Base-by-base conservation (phyloP, 345 rosid species). In the Moringa oleifera region DNA sequence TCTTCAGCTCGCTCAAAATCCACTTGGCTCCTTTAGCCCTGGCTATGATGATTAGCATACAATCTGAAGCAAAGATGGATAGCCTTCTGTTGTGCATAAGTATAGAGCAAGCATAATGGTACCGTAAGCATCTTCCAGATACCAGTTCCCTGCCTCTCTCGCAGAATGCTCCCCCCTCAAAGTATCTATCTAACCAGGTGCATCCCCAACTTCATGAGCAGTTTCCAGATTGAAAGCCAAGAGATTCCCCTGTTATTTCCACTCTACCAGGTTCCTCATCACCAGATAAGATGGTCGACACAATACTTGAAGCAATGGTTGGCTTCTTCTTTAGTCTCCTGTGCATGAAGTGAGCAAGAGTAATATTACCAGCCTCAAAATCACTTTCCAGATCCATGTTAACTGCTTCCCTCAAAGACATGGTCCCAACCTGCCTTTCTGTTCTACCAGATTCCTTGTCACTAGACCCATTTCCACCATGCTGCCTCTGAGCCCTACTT, bases 281-380 rank as follows among this genome's bases (percentile, higher is more conserved):
- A 7, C 13, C 41, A 0, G n/a, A 7, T 16, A 55, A 18, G 7
- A 28, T 15, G 16, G 17, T 41, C 17, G 47, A 11, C 17, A 41
- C 12, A 41, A 5, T 16, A 41, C 12, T 41, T 19, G 59, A 31
- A 57, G 19, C 10, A 41, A 41, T 16, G 22, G 20, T 13, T 10
- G 5, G 50, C 22, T 21, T 33, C 54, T 58, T 63, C 59, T 63
- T 69, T 11, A 51, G 25, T 19, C 22, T 54, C 5, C 37, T 21
- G 6, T 45, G 31, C 22, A 7, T 33, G 19, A 64, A 68, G 71
- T 62, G 61, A n/a, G 59, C 74, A 2, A 69, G 77, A 23, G 70
- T 46, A 4, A 66, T 25, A 37, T 63, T 66, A 19, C 57, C 77
- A 2, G 53, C 61, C 54, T 64, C 57, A 22, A 7, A 37, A 62